phyloP scores from a whole-genome alignment of 2,329 filamentous ascomycete species.

The Aphanoascus verrucosus region DNA sequence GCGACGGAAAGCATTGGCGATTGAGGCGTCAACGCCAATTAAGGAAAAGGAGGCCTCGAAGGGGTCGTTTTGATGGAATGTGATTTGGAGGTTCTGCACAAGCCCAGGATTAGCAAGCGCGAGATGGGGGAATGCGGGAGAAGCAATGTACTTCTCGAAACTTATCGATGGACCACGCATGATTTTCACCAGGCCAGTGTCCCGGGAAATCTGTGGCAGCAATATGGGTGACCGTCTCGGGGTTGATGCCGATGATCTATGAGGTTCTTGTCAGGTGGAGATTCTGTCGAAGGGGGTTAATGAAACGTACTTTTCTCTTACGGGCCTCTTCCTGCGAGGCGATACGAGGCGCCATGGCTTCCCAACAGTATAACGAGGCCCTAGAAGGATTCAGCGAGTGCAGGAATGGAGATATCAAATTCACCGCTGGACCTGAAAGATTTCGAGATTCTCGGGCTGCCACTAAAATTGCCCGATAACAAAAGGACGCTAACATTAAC shows the following conservation, averaged over 20 bases:
- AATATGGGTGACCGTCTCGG: conserved; percentile 82
- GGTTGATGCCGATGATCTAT: conserved; percentile 74
- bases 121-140: conserved; percentile 36
- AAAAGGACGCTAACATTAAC: background rate
- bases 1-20: conserved; percentile 94
- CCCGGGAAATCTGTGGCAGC: conserved; percentile 84
- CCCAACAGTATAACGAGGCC: background rate
- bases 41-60: conserved; percentile 80
- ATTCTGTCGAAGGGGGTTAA: background rate
- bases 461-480: conserved; percentile 3
- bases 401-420: background rate
- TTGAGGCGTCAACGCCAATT: conserved; percentile 77
- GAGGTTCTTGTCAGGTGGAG: background rate
- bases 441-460: conserved; percentile 1
- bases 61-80: conserved; percentile 73
- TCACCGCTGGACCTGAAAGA: background rate
- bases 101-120: background rate
- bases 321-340: conserved; percentile 35
- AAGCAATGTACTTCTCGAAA: conserved; percentile 48
- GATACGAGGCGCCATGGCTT: conserved; percentile 34
- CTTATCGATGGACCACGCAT: conserved; percentile 62
- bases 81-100: conserved; percentile 54
- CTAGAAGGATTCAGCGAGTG: background rate
- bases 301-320: conserved; percentile 31
- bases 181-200: conserved; percentile 80